Evolutionary conservation across 2,329 filamentous ascomycete species (phyloP).

Genomic region (Penicillium italicum): DNA sequence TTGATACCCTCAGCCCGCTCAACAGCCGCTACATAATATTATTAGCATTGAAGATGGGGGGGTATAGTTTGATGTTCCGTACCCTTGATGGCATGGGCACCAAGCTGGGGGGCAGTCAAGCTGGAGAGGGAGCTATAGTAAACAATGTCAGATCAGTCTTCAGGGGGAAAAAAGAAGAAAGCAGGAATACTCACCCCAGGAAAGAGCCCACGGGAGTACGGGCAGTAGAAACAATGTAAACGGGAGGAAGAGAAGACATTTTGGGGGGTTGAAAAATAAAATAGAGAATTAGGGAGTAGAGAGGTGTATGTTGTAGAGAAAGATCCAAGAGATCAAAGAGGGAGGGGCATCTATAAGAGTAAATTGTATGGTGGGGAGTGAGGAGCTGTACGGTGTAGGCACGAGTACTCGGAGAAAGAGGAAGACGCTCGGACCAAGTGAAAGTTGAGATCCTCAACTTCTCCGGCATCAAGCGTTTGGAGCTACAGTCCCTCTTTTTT

Average conservation of each 20-base stretch:
- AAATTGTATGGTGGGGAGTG: constrained; percentile 17
- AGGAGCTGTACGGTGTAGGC: constrained; percentile 30
- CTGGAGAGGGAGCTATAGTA: constrained; percentile 74
- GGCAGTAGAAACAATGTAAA: constrained; percentile 92
- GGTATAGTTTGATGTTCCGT: constrained; percentile 26
- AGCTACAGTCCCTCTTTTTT: constrained; percentile 10
- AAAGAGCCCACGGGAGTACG: constrained; percentile 93
- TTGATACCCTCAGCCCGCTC: constrained; percentile 83
- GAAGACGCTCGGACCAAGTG: constrained; percentile 20
- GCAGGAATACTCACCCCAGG: constrained; percentile 64
- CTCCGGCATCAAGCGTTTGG: constrained; percentile 20
- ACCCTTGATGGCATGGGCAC: constrained; percentile 91
- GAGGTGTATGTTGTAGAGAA: not conserved
- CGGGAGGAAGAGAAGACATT: constrained; percentile 77
- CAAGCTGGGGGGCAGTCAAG: constrained; percentile 79
- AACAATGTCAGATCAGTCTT: constrained; percentile 12
- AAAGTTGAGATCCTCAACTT: constrained; percentile 22
- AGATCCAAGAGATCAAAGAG: not conserved
- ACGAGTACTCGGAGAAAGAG: constrained; percentile 17
- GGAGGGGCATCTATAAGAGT: constrained; percentile 10
- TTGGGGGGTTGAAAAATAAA: not conserved
- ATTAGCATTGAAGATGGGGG: constrained; percentile 12
- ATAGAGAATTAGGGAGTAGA: not conserved
- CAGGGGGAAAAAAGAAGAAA: not conserved
- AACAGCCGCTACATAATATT: constrained; percentile 60